Percentiles rank a stretch among this genome's conserved stretches.
Evolutionary conservation across 495 filamentous ascomycete genomes (phyloP).

Genomic region (Geopyxis carbonaria): DNA sequence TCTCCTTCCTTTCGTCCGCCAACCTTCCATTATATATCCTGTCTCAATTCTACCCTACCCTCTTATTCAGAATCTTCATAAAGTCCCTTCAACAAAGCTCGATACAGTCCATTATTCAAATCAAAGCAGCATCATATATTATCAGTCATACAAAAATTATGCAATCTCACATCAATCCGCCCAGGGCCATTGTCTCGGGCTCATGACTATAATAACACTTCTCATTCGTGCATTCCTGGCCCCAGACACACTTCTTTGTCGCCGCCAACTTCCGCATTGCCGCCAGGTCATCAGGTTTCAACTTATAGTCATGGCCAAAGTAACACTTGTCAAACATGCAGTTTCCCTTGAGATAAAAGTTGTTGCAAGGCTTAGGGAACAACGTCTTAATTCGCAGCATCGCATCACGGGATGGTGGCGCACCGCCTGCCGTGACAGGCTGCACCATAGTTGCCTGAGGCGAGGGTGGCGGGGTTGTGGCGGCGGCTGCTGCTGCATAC

Average conservation of each 20-base stretch:
- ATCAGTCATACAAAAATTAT: too few species aligned
- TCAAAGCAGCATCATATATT: too few species aligned
- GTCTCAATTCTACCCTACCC: too few species aligned
- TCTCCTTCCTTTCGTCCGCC: too few species aligned
- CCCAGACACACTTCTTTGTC: constrained; percentile 20
- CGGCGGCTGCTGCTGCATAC: too few species aligned
- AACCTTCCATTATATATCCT: too few species aligned
- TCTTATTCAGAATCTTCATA: too few species aligned
- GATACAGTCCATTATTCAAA: too few species aligned
- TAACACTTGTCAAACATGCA: constrained; percentile 18
- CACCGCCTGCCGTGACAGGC: background rate
- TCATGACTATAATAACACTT: constrained; percentile 14
- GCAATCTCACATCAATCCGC: too few species aligned
- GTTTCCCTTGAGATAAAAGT: constrained; percentile 18
- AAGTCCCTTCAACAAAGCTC: too few species aligned
- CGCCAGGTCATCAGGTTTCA: constrained; percentile 12
- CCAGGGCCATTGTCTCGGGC: too few species aligned
- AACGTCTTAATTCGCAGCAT: constrained; percentile 15
- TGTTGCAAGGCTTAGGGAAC: constrained; percentile 21
- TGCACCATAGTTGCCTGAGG: background rate
- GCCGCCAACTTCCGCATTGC: constrained; percentile 20
- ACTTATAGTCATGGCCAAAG: constrained; percentile 19
- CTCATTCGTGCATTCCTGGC: constrained; percentile 17
- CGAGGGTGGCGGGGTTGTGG: background rate
- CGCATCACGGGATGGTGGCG: background rate